Evolutionary conservation across 2,329 filamentous ascomycete species (phyloP), one percentile per base, ranked within the genome.

Genomic region (Fonsecaea monophora): DNA sequence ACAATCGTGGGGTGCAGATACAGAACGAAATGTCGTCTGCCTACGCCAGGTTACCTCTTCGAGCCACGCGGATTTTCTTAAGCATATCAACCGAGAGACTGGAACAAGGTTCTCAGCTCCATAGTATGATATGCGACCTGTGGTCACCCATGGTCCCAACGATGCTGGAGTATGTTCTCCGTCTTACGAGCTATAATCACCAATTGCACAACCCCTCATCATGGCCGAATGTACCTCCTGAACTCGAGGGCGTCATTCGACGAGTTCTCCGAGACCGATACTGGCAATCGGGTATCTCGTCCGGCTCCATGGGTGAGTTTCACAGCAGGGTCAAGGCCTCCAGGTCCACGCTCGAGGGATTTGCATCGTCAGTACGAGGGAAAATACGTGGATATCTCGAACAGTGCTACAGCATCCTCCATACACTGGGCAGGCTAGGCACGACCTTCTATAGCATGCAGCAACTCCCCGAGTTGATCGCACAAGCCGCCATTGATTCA

Each of bases 241-340:
- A 96, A 50, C 90, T 96, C 83, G 89, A 89, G 66, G 81, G 85
- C 4, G 87, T 96, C 60, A 91, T 98, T 45, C 86, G 88, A 53
- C 87, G 92, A 25, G 92, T 98, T 21, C 82, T 99, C 25, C 96
- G 93, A 13, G 95, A 99, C 78, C 87, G 95, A 30, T 99, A 99
- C 77, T 99, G 95, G 95, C 95, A 99, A 82, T 92, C 94, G 6
- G 95, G 95, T 9, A 99, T 99, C 59, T 98, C 95, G 0, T 91
- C 90, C 68, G 95, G 96, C 32, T 98, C 92, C 73, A 93, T 95
- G 77, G 95, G 98, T 69, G 94, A 98, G 66, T 99, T 99, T 77
- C 98, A 97, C 78, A 91, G 92, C 37, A 88, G 92, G 48, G 94
- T 99, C 1, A 88, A 92, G 64, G 91, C 92, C 37, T 97, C 95